phyloP scores from a whole-genome alignment of 2,329 filamentous ascomycete genomes.

The Ceratocystis diversiconidia region DNA sequence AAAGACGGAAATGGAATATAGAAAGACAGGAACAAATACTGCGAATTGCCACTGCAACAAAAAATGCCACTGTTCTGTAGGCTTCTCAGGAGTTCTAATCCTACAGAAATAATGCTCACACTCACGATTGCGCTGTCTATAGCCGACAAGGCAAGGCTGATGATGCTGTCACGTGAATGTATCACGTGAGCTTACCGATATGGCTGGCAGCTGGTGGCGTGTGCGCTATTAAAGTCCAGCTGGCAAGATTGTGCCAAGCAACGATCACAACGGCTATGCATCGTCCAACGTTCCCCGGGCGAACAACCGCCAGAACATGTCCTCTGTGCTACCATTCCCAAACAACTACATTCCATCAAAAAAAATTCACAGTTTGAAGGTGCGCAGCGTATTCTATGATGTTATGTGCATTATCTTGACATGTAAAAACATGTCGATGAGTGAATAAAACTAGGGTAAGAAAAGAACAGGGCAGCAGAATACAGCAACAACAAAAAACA shows the following conservation, averaged over 20 bases:
- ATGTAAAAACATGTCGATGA: slow-evolving; percentile 16
- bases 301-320: background rate
- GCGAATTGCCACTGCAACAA: background rate
- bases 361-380: background rate
- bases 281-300: background rate
- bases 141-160: background rate
- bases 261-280: background rate
- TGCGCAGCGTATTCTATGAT: slow-evolving; percentile 5
- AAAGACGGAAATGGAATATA: background rate
- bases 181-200: background rate
- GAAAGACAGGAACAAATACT: background rate
- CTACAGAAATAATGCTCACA: background rate
- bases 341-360: background rate
- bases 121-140: background rate
- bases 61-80: slow-evolving; percentile 1
- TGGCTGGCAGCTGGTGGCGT: background rate
- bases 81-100: slow-evolving; percentile 9
- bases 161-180: background rate
- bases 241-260: background rate
- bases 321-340: background rate
- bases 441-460: slow-evolving; percentile 5
- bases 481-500: background rate
- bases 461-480: slow-evolving; percentile 3
- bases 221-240: background rate
- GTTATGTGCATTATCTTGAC: slow-evolving; percentile 16